Base-by-base conservation (phyloP, 371 early-diverging fungal genomes). In the Gilbertella persicaria region DNA sequence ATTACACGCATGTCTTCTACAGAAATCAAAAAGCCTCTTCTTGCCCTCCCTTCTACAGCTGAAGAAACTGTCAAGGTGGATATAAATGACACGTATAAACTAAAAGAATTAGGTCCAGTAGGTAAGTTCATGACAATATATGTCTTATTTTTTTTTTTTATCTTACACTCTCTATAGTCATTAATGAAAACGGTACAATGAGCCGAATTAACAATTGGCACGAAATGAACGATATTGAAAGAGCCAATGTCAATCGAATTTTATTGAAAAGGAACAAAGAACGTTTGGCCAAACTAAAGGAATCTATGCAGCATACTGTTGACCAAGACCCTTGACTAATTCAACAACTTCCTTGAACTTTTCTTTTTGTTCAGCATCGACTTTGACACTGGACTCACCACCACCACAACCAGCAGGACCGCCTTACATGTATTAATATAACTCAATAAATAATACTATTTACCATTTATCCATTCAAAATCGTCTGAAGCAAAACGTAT, bases 191-290 rank as follows among this genome's bases (percentile, higher is more conserved):
- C 42, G 91, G 91, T 3, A 82, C 85, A 3, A 67, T 91, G 40
- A 76, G 79, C 41, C 74, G 91, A 30, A 87, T 91, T 50, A 78
- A 82, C 30, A 89, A 88, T 61, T 91, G 91, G 91, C 69, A 68
- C n/a, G 78, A 76, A 42, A 81, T 91, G 85, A 58, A 73, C 12
- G 88, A 86, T 20, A 73, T 80, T 39, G 91, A 91, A 64, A 79
- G 73, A 58, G 59, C 56, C 4, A 87, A 81, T 51, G 79, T 83
- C 19, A 73, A 84, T 52, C 72, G 90, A 38, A 76, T 90, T 36
- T 47, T 90, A 45, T 57, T 82, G 17, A 87, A 84, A 58, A 59
- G 90, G n/a, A 90, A 90, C 60, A 65, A 73, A 20, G 48, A 62
- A 26, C 71, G 88, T 24, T 55, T 88, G 47, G 72, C 54, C 21